Conservation (phyloP, 805 yeast genomes). For the Saturnispora ahearnii region DNA sequence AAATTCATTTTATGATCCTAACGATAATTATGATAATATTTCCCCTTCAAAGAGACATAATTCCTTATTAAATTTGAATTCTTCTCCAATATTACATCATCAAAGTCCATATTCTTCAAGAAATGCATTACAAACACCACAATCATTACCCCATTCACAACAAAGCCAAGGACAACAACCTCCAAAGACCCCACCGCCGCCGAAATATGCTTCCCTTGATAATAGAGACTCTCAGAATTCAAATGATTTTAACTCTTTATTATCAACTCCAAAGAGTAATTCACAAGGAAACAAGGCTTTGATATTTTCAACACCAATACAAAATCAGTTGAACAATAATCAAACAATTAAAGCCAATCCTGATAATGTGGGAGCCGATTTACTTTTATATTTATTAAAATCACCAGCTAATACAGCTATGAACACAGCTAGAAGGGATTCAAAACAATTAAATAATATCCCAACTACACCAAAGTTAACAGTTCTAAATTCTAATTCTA, state of each 20-base stretch:
- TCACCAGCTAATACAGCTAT: constrained; percentile 43
- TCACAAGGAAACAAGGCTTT: constrained; percentile 9
- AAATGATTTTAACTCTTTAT: constrained; percentile 10
- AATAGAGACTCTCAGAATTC: neutral
- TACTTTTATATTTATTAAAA: constrained; percentile 72
- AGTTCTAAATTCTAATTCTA: constrained; percentile 24
- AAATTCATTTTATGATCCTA: constrained; percentile 10
- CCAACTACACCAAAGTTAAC: constrained; percentile 7
- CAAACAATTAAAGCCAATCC: constrained; percentile 8
- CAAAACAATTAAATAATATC: constrained; percentile 8
- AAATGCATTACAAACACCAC: constrained; percentile 14
- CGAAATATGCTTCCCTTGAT: constrained; percentile 1
- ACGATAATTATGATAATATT: constrained; percentile 13
- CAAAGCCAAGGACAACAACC: constrained; percentile 15
- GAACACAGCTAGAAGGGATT: constrained; percentile 7
- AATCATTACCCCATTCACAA: constrained; percentile 11
- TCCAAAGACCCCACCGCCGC: constrained; percentile 27
- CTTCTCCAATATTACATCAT: constrained; percentile 24
- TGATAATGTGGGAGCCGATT: constrained; percentile 64
- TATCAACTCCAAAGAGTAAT: constrained; percentile 27
- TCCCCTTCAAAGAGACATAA: constrained; percentile 24
- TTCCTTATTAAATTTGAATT: constrained; percentile 19
- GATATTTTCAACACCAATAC: constrained; percentile 29
- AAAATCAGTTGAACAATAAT: constrained; percentile 14
- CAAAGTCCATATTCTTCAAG: constrained; percentile 17